Evolutionary conservation across 768 basidiomycete species (phyloP), one percentile per base, ranked within the genome.

Genomic region (Galerina sulciceps): DNA sequence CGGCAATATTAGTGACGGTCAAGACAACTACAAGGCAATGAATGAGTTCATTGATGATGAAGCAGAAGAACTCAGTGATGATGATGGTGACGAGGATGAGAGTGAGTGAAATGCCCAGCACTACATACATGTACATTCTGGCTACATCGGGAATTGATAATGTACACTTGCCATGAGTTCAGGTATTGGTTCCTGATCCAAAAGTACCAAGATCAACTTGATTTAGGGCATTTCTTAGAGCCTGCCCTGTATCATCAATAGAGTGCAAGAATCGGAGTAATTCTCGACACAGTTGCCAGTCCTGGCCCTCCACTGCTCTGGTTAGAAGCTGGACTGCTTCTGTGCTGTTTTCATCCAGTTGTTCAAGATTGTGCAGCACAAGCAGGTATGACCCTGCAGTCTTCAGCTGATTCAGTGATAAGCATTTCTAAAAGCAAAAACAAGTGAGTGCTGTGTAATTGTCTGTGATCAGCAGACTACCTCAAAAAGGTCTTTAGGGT

Each of bases 311-410:
- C 17, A 93, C 80, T 8, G 95, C 95, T 57, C 82, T 83, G 47
- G 83, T 84, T 50, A 99, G 76, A 20, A 99, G 79, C 37, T 93
- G 84, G 22, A 94, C 83, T 3, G 90, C 94, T 66, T 98, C 93
- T 36, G 81, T 82, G 67, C 87, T 86, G 66, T 85, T 76, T 69
- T 91, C 89, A 63, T 94, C 91, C 49, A 94, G 78, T 60, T 94
- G 93, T 68, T 98, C 96, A 52, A 98, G 82, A 65, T 91, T 95
- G 69, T 98, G 96, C 51, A 99, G 76, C 2, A 99, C 94, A 26
- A 99, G 81, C 10, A 99, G 82, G 73, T 98, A 98, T 6, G 93
- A 95, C 18, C 90, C 87, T 0, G 96, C 96, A 3, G 94, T 96
- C 68, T 91, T 90, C 62, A 97, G 78, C 5, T 88, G 84, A 31